Evolutionary conservation across 2,329 filamentous ascomycete genomes (phyloP).

Genomic region (Neopestalotiopsis sp.): DNA sequence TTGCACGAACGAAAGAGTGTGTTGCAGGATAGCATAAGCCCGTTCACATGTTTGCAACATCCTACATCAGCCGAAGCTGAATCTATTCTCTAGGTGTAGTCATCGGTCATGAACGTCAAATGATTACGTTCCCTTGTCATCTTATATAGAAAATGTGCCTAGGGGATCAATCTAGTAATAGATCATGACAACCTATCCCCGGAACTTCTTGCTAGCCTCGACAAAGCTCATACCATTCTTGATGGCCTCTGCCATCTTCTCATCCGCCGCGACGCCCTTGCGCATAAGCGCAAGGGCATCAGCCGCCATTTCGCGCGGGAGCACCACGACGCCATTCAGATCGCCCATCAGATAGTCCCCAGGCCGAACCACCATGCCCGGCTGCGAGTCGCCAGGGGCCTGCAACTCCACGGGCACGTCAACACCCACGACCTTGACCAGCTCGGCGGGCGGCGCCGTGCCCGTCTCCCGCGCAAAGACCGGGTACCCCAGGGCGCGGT

Average conservation of each 20-base stretch:
- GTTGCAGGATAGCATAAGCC: too few relatives aligned
- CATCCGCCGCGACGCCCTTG: slow-evolving; percentile 47
- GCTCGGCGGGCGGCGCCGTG: slow-evolving; percentile 47
- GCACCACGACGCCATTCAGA: slow-evolving; percentile 50
- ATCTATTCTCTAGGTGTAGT: too few relatives aligned
- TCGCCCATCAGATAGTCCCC: slow-evolving; percentile 52
- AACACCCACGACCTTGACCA: slow-evolving; percentile 47
- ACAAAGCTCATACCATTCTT: slow-evolving; percentile 47
- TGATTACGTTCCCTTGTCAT: too few relatives aligned
- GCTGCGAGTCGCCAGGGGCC: slow-evolving; percentile 35
- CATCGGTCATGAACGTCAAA: too few relatives aligned
- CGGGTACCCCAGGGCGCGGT: slow-evolving; percentile 52
- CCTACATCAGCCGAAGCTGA: not conserved
- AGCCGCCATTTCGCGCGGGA: slow-evolving; percentile 44
- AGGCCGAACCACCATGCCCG: slow-evolving; percentile 42
- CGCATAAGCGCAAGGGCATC: slow-evolving; percentile 45
- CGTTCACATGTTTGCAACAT: too few relatives aligned
- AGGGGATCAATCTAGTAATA: too few relatives aligned
- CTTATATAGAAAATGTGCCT: too few relatives aligned
- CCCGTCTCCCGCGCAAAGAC: slow-evolving; percentile 51
- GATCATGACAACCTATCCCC: slow-evolving; percentile 25
- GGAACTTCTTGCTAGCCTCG: slow-evolving; percentile 49
- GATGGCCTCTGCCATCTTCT: slow-evolving; percentile 46
- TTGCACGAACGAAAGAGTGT: too few relatives aligned
- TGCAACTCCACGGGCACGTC: slow-evolving; percentile 45